Conservation (phyloP, 441 rosid genomes). For the Monsonia emarginata region DNA sequence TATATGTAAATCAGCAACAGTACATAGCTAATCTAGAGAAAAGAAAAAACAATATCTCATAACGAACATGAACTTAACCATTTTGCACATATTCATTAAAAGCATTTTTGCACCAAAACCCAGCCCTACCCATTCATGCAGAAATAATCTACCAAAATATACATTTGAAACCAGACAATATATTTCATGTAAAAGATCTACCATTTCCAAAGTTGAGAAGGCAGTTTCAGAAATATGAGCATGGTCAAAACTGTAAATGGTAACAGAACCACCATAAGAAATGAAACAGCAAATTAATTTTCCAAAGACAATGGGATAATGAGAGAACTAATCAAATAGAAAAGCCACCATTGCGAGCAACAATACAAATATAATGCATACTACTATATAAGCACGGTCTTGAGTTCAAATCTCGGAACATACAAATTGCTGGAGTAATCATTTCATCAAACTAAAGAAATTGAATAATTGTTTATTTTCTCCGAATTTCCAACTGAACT, state of each 20-base stretch:
- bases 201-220: not conserved
- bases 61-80: too few relatives aligned
- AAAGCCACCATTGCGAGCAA: not conserved
- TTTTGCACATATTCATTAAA: too few relatives aligned
- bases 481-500: not conserved
- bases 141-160: too few relatives aligned
- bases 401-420: too few relatives aligned
- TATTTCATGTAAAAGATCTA: too few relatives aligned
- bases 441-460: not conserved
- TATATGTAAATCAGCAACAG: not conserved
- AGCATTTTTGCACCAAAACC: too few relatives aligned
- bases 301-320: not conserved
- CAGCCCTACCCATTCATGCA: too few relatives aligned
- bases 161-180: too few relatives aligned
- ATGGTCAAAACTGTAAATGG: not conserved
- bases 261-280: not conserved
- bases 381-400: too few relatives aligned
- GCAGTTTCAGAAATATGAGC: not conserved
- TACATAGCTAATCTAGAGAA: not conserved
- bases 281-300: not conserved
- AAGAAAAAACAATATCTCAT: not conserved
- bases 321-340: not conserved
- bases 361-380: not conserved
- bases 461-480: not conserved
- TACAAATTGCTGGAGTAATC: too few relatives aligned